A percentile compares a stretch with the other conserved stretches of the same genome.
Evolutionary conservation across 768 basidiomycete species (phyloP).

Genomic region (Fistulinella prunicolor): DNA sequence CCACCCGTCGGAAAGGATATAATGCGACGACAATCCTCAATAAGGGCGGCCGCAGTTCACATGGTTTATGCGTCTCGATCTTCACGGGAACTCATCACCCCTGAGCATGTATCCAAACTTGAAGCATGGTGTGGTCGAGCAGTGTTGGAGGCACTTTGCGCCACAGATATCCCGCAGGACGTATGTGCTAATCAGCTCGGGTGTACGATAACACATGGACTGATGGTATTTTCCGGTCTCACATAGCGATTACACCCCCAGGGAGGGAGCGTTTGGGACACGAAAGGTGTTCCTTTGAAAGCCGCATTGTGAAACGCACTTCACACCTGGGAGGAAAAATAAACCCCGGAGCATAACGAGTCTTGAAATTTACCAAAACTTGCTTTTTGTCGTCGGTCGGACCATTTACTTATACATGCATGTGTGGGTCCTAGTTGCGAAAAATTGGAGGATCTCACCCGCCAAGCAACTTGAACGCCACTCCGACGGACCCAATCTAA

Average conservation of each 20-base stretch:
- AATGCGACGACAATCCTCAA: conserved; percentile 30
- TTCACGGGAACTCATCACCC: conserved; percentile 73
- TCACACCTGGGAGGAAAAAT: neutral
- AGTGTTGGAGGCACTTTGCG: conserved; percentile 54
- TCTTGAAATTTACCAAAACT: conserved; percentile 1
- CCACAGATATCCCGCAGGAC: conserved; percentile 45
- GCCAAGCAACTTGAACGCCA: too few relatives aligned
- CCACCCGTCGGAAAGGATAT: neutral
- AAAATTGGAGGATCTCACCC: too few relatives aligned
- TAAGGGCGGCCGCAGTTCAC: conserved; percentile 76
- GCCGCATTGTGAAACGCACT: conserved; percentile 8
- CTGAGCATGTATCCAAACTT: conserved; percentile 53
- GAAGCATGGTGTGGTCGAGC: conserved; percentile 64
- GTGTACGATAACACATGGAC: neutral
- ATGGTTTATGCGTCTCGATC: conserved; percentile 79
- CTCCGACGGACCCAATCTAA: too few relatives aligned
- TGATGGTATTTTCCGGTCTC: neutral
- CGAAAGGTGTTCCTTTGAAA: conserved; percentile 1
- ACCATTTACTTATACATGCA: too few relatives aligned
- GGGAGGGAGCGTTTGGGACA: conserved; percentile 57
- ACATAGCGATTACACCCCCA: conserved; percentile 51
- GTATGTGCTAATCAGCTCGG: conserved; percentile 34
- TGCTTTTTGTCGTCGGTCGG: neutral
- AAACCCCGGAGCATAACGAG: neutral
- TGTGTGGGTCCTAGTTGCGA: too few relatives aligned